These are phyloP conservation scores for Hypoxylon sp. DNA, from an alignment of 2,329 filamentous ascomycete genomes.

Conservation along the genomic window DNA sequence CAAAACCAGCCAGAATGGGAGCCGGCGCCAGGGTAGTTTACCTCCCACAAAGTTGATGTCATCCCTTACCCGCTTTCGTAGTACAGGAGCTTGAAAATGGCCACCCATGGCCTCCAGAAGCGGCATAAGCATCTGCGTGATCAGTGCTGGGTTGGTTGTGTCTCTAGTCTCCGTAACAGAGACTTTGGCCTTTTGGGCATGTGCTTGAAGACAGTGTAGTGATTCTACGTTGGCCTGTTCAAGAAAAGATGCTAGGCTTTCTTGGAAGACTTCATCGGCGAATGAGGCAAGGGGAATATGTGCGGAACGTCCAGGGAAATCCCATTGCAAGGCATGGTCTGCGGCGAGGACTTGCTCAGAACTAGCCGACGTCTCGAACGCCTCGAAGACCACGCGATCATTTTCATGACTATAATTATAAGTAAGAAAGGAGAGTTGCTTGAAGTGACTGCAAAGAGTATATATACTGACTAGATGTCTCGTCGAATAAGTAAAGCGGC, in stretches of 20 bases:
- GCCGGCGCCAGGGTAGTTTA: slow-evolving; percentile 72
- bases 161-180: slow-evolving; percentile 70
- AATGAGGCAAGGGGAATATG: slow-evolving; percentile 59
- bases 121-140: slow-evolving; percentile 73
- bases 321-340: slow-evolving; percentile 65
- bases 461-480: slow-evolving; percentile 42
- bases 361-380: slow-evolving; percentile 69
- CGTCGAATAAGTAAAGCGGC: slow-evolving; percentile 48
- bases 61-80: slow-evolving; percentile 74
- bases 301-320: slow-evolving; percentile 69
- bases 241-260: slow-evolving; percentile 66
- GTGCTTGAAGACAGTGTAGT: slow-evolving; percentile 67
- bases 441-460: background rate
- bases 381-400: slow-evolving; percentile 65
- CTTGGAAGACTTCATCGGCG: slow-evolving; percentile 61
- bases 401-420: slow-evolving; percentile 33
- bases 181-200: slow-evolving; percentile 66
- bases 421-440: slow-evolving; percentile 1
- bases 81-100: slow-evolving; percentile 52
- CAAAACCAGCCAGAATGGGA: slow-evolving; percentile 73
- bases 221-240: slow-evolving; percentile 69
- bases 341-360: slow-evolving; percentile 65
- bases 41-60: slow-evolving; percentile 69
- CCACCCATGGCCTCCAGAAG: slow-evolving; percentile 70
- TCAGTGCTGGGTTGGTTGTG: slow-evolving; percentile 68